Percentiles rank a stretch among this genome's conserved stretches.
Conservation (phyloP, 345 rosid species). For the Lumnitzera racemosa region DNA sequence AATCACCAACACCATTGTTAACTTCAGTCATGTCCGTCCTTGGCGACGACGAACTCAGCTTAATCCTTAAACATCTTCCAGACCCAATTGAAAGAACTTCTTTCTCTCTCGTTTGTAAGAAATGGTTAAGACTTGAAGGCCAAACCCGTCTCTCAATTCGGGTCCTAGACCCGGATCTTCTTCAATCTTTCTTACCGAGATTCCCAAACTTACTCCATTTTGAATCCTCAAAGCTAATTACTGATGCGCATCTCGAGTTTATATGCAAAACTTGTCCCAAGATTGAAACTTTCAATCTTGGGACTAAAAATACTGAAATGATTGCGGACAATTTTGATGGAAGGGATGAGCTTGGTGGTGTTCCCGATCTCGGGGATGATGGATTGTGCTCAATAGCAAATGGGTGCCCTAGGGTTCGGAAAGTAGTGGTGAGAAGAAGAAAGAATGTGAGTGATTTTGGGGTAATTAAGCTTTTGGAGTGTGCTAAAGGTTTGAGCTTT, state of each 20-base stretch:
- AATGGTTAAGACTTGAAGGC: slow-evolving; percentile 40
- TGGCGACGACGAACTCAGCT: slow-evolving; percentile 34
- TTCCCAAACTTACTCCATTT: slow-evolving; percentile 31
- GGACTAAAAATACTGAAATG: slow-evolving; percentile 7
- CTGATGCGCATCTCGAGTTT: slow-evolving; percentile 24
- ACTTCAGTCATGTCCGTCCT: slow-evolving; percentile 15
- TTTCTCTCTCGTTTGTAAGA: slow-evolving; percentile 32
- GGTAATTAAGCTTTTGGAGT: slow-evolving; percentile 17
- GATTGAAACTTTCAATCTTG: slow-evolving; percentile 23
- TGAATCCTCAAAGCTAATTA: slow-evolving; percentile 8
- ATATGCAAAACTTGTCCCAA: slow-evolving; percentile 26
- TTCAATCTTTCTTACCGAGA: slow-evolving; percentile 29
- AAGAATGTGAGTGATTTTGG: slow-evolving; percentile 24
- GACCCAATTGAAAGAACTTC: slow-evolving; percentile 23
- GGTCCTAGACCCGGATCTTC: slow-evolving; percentile 25
- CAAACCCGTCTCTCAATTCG: slow-evolving; percentile 24
- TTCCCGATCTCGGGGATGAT: slow-evolving; percentile 21
- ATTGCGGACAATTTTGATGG: slow-evolving; percentile 1
- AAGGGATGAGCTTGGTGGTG: not conserved
- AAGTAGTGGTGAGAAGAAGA: slow-evolving; percentile 28
- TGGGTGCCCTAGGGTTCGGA: slow-evolving; percentile 20
- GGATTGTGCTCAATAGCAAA: slow-evolving; percentile 24
- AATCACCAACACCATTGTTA: no score
- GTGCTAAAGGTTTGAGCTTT: slow-evolving; percentile 17
- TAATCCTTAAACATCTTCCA: slow-evolving; percentile 17